phyloP scores from a whole-genome alignment of 2,329 filamentous ascomycete genomes.

The Fusarium sp. region DNA sequence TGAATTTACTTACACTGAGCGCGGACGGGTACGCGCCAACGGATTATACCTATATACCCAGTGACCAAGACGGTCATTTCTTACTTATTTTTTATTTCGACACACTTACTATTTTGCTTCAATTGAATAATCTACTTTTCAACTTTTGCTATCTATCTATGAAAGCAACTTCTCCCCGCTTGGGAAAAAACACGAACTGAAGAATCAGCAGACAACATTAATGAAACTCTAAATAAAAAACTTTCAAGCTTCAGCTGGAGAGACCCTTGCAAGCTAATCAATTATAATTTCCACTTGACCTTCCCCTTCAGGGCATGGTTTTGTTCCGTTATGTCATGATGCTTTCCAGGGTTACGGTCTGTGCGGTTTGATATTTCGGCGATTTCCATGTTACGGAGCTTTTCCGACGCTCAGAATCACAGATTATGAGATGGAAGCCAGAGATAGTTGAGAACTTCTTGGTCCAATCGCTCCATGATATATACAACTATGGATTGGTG shows the following conservation, averaged over 20 bases:
- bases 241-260: constrained; percentile 5
- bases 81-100: constrained; percentile 6
- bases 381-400: constrained; percentile 8
- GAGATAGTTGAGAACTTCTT: background rate
- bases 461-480: background rate
- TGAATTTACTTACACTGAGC: constrained; percentile 5
- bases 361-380: constrained; percentile 15
- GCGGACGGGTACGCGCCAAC: constrained; percentile 31
- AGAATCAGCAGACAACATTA: background rate
- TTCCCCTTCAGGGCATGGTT: constrained; percentile 12
- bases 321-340: constrained; percentile 6
- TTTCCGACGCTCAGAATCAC: background rate
- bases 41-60: constrained; percentile 49
- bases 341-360: constrained; percentile 14
- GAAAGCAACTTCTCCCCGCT: background rate
- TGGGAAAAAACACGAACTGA: background rate
- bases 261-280: constrained; percentile 10
- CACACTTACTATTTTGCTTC: background rate
- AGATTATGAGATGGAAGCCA: background rate
- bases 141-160: background rate
- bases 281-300: background rate
- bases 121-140: background rate
- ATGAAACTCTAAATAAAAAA: constrained; percentile 7
- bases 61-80: constrained; percentile 35
- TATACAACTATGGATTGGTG: background rate